Conservation (phyloP, 139 green algal genomes). For the Chlamydomonas sphaeroides region DNA sequence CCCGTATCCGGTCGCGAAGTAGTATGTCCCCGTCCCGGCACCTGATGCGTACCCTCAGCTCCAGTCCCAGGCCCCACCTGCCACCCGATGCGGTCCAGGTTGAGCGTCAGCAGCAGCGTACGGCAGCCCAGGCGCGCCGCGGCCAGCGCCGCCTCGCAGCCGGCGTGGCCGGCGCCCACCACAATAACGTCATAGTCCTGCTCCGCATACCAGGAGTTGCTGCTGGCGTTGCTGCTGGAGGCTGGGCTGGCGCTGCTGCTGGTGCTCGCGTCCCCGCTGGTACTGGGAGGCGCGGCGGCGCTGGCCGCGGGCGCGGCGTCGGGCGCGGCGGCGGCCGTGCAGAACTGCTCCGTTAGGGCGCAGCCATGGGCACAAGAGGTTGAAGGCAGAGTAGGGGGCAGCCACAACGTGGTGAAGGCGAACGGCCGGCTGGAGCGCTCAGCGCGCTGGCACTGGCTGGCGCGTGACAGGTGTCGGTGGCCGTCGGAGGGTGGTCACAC, state of each 20-base stretch:
- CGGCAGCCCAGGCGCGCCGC: conserved; percentile 82
- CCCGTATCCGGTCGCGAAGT: no score
- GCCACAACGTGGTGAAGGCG: no score
- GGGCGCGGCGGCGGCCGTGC: not conserved
- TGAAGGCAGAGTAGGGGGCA: no score
- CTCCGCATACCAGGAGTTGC: conserved; percentile 59
- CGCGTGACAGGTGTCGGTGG: no score
- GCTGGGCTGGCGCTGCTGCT: not conserved
- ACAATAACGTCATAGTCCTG: conserved; percentile 96
- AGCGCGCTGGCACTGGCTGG: no score
- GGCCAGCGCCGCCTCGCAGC: conserved; percentile 96
- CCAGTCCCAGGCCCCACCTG: no score
- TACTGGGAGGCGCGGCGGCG: not conserved
- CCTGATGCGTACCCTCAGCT: no score
- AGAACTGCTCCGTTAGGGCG: no score
- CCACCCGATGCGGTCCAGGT: conserved; percentile 96
- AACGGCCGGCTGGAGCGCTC: no score
- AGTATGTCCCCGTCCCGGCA: no score
- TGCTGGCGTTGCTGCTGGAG: not conserved
- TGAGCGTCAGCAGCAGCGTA: conserved; percentile 96
- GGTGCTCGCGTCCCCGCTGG: not conserved
- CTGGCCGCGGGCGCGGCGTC: not conserved
- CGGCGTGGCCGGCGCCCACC: conserved; percentile 95
- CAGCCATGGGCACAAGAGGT: no score
- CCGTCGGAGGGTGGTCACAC: no score